Conservation (phyloP, 2,329 filamentous ascomycete genomes). For the Alternaria metachromatica region DNA sequence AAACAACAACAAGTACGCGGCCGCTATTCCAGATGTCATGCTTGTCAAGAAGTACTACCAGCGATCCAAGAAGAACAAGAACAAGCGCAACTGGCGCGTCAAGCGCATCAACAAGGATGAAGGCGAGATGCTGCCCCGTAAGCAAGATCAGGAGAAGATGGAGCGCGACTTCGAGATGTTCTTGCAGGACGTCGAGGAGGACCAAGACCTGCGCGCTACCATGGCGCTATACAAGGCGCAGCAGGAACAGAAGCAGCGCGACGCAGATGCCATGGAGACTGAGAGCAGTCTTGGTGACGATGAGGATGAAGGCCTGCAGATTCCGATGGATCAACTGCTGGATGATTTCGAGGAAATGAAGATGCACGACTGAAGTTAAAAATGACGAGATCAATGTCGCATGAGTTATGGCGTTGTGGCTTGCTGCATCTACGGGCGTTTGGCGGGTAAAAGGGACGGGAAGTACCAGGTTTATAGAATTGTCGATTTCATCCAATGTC, state of each 20-base stretch:
- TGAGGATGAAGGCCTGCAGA: conserved; percentile 62
- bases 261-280: conserved; percentile 70
- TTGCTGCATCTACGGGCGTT: conserved; percentile 14
- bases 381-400: background rate
- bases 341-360: conserved; percentile 93
- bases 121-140: conserved; percentile 82
- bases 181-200: conserved; percentile 94
- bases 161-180: conserved; percentile 98
- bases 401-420: conserved; percentile 5
- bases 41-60: conserved; percentile 97
- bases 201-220: conserved; percentile 83
- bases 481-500: background rate
- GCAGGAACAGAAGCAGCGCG: conserved; percentile 63
- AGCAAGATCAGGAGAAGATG: conserved; percentile 85
- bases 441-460: background rate
- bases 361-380: conserved; percentile 60
- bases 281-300: conserved; percentile 61
- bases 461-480: background rate
- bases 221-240: conserved; percentile 82
- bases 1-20: conserved; percentile 73
- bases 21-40: conserved; percentile 86
- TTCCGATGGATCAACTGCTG: conserved; percentile 68
- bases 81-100: conserved; percentile 82
- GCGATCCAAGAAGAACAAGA: conserved; percentile 74
- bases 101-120: conserved; percentile 93